A percentile compares a stretch with the other conserved stretches of the same genome.
Evolutionary conservation across 495 filamentous ascomycete genomes (phyloP).

Genomic region (Mycothermus thermophilus): DNA sequence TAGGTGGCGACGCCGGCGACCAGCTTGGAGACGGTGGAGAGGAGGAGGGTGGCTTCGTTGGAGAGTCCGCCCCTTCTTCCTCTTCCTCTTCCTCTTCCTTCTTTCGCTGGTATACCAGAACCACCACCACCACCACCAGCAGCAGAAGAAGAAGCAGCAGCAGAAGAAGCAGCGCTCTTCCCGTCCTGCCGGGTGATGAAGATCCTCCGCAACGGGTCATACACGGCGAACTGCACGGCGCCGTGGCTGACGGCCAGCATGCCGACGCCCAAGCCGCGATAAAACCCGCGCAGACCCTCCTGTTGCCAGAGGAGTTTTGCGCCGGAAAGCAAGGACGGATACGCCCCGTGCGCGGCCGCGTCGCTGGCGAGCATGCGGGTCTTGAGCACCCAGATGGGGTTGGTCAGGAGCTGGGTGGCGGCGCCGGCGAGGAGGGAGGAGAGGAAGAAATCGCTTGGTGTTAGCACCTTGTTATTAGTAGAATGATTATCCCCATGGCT

Average conservation of each 20-base stretch:
- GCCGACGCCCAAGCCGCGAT: constrained; percentile 68
- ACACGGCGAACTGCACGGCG: constrained; percentile 90
- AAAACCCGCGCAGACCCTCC: constrained; percentile 69
- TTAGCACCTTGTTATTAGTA: constrained; percentile 23
- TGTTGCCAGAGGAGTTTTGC: constrained; percentile 43
- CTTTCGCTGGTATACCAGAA: too few relatives aligned
- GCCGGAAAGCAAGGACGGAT: constrained; percentile 61
- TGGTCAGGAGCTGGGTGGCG: constrained; percentile 67
- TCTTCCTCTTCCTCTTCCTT: constrained; percentile 8
- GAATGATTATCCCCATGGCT: not conserved
- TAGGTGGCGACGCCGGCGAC: constrained; percentile 81
- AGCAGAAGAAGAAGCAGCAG: too few relatives aligned
- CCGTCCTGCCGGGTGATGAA: constrained; percentile 22
- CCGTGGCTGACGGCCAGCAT: constrained; percentile 89
- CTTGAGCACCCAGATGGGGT: constrained; percentile 97
- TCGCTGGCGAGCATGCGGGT: constrained; percentile 91
- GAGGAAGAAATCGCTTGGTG: constrained; percentile 68
- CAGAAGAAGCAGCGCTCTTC: not conserved
- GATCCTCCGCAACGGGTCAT: constrained; percentile 66
- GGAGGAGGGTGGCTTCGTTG: constrained; percentile 61
- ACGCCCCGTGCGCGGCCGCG: constrained; percentile 57
- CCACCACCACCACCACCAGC: too few relatives aligned
- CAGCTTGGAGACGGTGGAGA: constrained; percentile 73
- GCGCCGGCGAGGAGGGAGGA: constrained; percentile 65
- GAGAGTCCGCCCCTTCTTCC: constrained; percentile 33